Evolutionary conservation across 2,329 filamentous ascomycete genomes (phyloP).

Genomic region (Lithohypha guttulata): DNA sequence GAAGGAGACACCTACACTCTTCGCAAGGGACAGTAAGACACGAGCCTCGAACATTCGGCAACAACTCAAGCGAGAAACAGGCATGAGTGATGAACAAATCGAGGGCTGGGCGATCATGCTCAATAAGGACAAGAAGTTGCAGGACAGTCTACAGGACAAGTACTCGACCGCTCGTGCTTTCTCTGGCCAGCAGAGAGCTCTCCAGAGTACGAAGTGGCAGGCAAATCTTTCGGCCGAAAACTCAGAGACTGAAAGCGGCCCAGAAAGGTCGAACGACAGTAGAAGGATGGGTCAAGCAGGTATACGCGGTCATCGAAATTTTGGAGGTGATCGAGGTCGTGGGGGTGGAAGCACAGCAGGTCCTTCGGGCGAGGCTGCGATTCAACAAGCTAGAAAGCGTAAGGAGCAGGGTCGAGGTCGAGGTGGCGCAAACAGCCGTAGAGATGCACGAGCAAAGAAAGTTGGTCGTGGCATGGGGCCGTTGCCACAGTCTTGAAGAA

Average conservation of each 20-base stretch:
- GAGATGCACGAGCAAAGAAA: conserved; percentile 21
- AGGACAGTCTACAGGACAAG: conserved; percentile 59
- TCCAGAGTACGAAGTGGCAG: conserved; percentile 19
- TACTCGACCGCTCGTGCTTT: conserved; percentile 27
- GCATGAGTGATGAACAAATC: conserved; percentile 85
- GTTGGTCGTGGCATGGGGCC: conserved; percentile 20
- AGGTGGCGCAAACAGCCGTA: conserved; percentile 19
- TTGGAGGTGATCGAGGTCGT: conserved; percentile 12
- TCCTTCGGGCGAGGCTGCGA: conserved; percentile 15
- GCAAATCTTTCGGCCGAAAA: conserved; percentile 14
- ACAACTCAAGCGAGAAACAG: conserved; percentile 61
- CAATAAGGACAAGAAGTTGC: conserved; percentile 55
- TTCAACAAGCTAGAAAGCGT: conserved; percentile 18
- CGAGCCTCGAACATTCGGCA: conserved; percentile 52
- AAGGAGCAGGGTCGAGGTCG: conserved; percentile 21
- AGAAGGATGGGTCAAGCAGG: conserved; percentile 6
- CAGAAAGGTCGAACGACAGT: conserved; percentile 7
- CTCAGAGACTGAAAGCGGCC: conserved; percentile 13
- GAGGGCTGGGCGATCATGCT: conserved; percentile 94
- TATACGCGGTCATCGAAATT: conserved; percentile 3
- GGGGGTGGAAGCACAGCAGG: conserved; percentile 17
- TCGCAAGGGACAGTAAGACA: conserved; percentile 60
- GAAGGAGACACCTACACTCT: conserved; percentile 52
- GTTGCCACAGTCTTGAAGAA: too few relatives aligned
- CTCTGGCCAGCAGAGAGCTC: conserved; percentile 15